Conservation (phyloP, 2,329 filamentous ascomycete species). For the Alternaria novae-zelandiae region DNA sequence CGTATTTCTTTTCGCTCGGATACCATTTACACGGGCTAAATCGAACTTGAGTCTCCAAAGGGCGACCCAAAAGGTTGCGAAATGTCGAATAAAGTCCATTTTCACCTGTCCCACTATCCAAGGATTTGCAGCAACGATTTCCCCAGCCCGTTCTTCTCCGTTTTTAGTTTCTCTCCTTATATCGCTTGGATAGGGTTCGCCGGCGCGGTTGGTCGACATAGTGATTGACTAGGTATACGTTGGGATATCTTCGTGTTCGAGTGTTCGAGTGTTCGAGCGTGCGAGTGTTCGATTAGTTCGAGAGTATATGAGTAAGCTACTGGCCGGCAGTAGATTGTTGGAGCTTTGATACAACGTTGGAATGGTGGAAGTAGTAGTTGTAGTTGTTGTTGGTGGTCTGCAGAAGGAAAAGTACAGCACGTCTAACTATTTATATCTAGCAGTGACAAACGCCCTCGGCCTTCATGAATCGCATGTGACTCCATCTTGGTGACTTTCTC, state of each 20-base stretch:
- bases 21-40: neutral
- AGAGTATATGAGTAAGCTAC: neutral
- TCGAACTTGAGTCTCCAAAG: neutral
- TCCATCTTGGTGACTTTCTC: neutral
- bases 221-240: neutral
- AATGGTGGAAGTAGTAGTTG: neutral
- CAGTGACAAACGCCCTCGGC: neutral
- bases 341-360: neutral
- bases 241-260: neutral
- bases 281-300: neutral
- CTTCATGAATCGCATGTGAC: neutral
- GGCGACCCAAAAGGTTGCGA: neutral
- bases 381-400: neutral
- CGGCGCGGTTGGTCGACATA: neutral
- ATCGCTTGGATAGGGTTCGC: neutral
- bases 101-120: neutral
- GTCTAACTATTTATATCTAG: neutral
- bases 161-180: neutral
- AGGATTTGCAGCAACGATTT: neutral
- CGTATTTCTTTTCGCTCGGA: neutral
- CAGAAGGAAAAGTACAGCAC: neutral
- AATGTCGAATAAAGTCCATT: neutral
- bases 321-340: neutral
- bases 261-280: neutral
- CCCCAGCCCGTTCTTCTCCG: neutral